Evolutionary conservation across 2,329 filamentous ascomycete genomes (phyloP), one percentile per base, ranked within the genome.

Genomic region (Colletotrichum plurivorum): DNA sequence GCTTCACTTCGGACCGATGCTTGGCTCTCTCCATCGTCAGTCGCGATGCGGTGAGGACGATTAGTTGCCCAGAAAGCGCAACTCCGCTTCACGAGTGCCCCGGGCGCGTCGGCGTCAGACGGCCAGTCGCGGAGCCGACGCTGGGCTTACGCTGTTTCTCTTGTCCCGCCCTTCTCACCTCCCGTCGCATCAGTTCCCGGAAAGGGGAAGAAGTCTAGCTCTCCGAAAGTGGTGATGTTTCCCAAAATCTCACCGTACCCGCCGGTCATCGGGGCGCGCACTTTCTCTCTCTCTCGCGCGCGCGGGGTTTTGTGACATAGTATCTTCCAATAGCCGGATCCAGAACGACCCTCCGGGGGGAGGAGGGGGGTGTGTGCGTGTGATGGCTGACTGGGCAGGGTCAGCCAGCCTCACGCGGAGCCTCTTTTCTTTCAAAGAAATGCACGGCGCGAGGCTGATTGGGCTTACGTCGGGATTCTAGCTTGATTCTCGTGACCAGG

Each of bases 351-450:
- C 10, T 6, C n/a, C 10, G 6, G 6, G 16, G 27, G 7, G n/a
- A n/a, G 45, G 39, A 25, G 22, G 22, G 22, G 22, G 3, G 22
- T 25, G 22, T 25, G 20, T 18, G 39, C 39, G 54, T 18, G 46
- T 43, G 31, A 51, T 22, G 45, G 45, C 61, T 58, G 20, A 49
- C 52, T 43, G 18, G 31, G 18, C 43, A 41, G 12, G n/a, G 25
- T 41, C 60, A 63, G 52, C 52, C 51, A 63, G 60, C 60, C 60
- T 56, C 59, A 36, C 8, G 25, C 27, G n/a, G 54, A 63, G 25
- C 51, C 51, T 63, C 49, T 7, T 22, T 36, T 13, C 7, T 31
- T 31, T 16, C 36, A 20, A 6, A 10, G 25, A 43, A 36, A 36
- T 43, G 13, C 13, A 43, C 27, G n/a, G 15, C 13, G 15, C 49